Evolutionary conservation across 2,329 filamentous ascomycete genomes (phyloP), one percentile per base, ranked within the genome.

Genomic region (Aspergillus melleus): DNA sequence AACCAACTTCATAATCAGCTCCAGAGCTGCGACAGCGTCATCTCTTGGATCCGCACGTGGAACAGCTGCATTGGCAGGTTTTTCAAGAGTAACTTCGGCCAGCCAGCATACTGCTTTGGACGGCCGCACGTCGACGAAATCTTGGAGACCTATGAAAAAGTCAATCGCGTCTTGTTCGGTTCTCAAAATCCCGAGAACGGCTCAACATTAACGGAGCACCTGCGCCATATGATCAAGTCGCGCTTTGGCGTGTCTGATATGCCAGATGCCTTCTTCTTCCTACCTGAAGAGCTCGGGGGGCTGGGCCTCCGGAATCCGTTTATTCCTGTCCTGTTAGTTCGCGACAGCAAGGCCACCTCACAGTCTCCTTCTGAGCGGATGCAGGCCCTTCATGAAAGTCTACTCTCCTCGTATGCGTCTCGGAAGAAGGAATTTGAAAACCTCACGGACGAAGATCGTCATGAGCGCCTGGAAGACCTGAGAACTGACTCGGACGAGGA

Each of bases 21-120:
- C 0, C 63, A 69, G 1, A 69, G 70, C 5, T 80, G 79, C 32
- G 76, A 79, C 52, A 84, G 79, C 57, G 72, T 86, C 5, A 80
- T 86, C 53, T 76, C 79, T 16, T 85, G 81, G 77, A 78, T 85
- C 4, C 79, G 83, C 60, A 82, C 81, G 0, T 85, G 82, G 78
- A 85, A 85, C 64, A 82, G 76, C 49, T 84, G 83, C 64, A 78
- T 80, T 32, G 76, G 74, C 2, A 75, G 78, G 8, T 85, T 84
- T 68, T 83, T 85, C 70, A 73, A 74, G 20, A 78, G 75, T 58
- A 84, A 83, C 58, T 84, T 85, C 55, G 82, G 80, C 3, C 76
- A 79, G 58, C 77, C 81, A 1, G 77, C 81, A 12, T 77, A 80
- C 49, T 83, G 80, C 63, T 81, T 83, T 58, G 80, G 80, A 0